phyloP scores from a whole-genome alignment of 2,329 filamentous ascomycete species.

The Ascochyta clinopodiicola region DNA sequence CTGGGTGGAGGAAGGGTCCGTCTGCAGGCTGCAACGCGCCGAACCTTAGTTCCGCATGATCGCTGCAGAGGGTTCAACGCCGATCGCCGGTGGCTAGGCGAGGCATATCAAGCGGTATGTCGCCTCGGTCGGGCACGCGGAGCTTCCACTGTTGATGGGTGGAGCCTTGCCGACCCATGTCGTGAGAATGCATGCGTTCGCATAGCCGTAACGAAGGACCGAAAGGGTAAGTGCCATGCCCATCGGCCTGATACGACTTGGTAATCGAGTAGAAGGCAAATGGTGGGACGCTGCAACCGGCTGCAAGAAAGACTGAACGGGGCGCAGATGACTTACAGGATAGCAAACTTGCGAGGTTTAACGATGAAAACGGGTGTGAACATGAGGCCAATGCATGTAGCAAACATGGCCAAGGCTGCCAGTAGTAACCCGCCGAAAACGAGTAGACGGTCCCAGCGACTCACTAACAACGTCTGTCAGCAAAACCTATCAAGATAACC shows the following conservation, averaged over 20 bases:
- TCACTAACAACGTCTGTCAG: constrained; percentile 68
- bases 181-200: constrained; percentile 36
- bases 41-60: constrained; percentile 52
- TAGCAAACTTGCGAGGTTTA: constrained; percentile 91
- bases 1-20: constrained; percentile 39
- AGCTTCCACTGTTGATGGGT: constrained; percentile 5
- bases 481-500: constrained; percentile 31
- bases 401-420: constrained; percentile 79
- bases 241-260: constrained; percentile 30
- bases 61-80: constrained; percentile 42
- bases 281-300: constrained; percentile 25
- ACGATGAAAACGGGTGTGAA: constrained; percentile 73
- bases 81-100: constrained; percentile 47
- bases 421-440: constrained; percentile 69
- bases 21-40: constrained; percentile 46
- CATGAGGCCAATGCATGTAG: constrained; percentile 89
- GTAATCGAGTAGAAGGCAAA: constrained; percentile 23
- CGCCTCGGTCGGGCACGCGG: constrained; percentile 1
- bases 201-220: constrained; percentile 37
- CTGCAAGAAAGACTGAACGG: constrained; percentile 17
- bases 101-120: constrained; percentile 30
- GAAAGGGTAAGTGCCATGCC: constrained; percentile 36
- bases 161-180: constrained; percentile 15
- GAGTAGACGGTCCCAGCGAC: constrained; percentile 93
- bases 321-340: constrained; percentile 75